These are phyloP conservation scores for Oryza meyeriana DNA, from an alignment of 176 grass and related monocot species.

Conservation along the genomic window DNA sequence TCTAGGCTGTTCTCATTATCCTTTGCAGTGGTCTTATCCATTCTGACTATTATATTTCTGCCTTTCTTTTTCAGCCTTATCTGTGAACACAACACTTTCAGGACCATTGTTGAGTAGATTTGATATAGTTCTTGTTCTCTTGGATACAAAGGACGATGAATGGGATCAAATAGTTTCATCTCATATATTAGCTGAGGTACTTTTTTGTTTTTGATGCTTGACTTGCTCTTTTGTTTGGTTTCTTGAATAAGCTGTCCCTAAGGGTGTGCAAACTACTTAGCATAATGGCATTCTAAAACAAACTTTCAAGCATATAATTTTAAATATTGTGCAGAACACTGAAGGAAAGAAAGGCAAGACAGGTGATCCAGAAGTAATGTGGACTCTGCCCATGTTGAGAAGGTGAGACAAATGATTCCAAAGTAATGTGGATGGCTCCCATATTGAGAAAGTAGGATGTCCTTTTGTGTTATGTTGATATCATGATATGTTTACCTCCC, in stretches of 20 bases:
- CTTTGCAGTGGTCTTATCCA: conserved; percentile 3
- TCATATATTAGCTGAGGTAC: conserved; percentile 83
- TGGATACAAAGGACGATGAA: conserved; percentile 56
- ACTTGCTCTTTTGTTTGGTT: conserved; percentile 6
- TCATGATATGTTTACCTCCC: neutral
- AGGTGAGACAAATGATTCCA: conserved; percentile 19
- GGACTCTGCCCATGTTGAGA: conserved; percentile 54
- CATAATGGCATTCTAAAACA: neutral
- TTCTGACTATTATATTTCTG: conserved; percentile 8
- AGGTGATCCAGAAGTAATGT: conserved; percentile 34
- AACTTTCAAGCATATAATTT: neutral
- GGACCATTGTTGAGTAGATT: conserved; percentile 96
- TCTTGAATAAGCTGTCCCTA: conserved; percentile 16
- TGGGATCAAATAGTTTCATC: conserved; percentile 86
- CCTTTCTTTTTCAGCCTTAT: conserved; percentile 64
- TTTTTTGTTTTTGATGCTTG: neutral
- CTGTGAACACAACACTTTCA: conserved; percentile 94
- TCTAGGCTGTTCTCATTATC: neutral
- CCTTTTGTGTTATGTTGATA: neutral
- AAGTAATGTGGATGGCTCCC: conserved; percentile 39
- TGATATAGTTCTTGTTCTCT: conserved; percentile 93
- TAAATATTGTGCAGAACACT: conserved; percentile 49
- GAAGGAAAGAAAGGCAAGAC: conserved; percentile 42
- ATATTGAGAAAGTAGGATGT: conserved; percentile 34
- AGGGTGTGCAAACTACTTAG: neutral